phyloP scores from a whole-genome alignment of 805 yeast genomes.

The Cyberlindnera meyerae region DNA sequence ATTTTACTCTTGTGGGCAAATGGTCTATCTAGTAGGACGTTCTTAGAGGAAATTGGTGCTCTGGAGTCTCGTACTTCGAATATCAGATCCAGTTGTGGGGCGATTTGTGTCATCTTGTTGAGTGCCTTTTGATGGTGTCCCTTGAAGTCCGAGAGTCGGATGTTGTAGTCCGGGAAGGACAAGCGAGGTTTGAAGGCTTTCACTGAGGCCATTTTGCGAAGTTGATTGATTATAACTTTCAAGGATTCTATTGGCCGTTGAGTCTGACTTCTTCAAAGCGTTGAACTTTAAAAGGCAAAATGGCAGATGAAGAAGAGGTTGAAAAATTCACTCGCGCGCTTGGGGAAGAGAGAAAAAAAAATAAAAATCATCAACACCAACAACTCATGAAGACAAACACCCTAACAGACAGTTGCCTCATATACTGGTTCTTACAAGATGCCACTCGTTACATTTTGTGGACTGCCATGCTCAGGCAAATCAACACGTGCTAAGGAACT shows the following conservation, averaged over 20 bases:
- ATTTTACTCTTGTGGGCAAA: conserved; percentile 47
- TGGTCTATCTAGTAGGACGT: conserved; percentile 68
- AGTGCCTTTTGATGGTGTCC: conserved; percentile 89
- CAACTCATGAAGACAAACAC: neutral
- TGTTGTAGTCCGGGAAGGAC: conserved; percentile 67
- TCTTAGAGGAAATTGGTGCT: conserved; percentile 82
- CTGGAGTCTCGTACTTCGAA: conserved; percentile 85
- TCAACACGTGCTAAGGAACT: conserved; percentile 65
- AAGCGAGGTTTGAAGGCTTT: conserved; percentile 56
- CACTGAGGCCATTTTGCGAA: neutral
- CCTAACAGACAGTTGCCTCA: too few species aligned
- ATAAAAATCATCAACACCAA: too few species aligned
- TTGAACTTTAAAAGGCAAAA: neutral
- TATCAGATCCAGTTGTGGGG: conserved; percentile 77
- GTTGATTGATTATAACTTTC: neutral
- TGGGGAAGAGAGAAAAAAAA: too few species aligned
- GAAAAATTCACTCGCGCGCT: too few species aligned
- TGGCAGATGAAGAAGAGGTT: too few species aligned
- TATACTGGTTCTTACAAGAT: conserved; percentile 41
- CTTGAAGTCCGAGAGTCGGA: conserved; percentile 72
- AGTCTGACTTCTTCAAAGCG: too few species aligned
- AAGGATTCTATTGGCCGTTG: too few species aligned
- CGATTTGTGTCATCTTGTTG: conserved; percentile 54
- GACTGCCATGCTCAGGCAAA: conserved; percentile 84
- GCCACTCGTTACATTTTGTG: conserved; percentile 84